phyloP scores from a whole-genome alignment of 345 rosid genomes.

The Linum trigynum region DNA sequence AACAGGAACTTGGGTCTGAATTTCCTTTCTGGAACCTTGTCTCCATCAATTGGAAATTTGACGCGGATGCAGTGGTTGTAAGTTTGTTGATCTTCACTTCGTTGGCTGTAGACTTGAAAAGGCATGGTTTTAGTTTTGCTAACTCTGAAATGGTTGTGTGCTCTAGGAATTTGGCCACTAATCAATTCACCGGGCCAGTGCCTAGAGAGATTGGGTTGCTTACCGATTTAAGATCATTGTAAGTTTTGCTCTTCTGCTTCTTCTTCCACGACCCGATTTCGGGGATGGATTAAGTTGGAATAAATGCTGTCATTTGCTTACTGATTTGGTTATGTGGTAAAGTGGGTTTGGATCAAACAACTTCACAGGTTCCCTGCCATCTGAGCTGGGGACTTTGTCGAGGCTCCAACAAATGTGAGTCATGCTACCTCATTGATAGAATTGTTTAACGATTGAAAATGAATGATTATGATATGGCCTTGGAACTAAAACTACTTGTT shows the following conservation, averaged over 20 bases:
- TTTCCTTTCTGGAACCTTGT: constrained; percentile 38
- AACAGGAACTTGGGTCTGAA: constrained; percentile 40
- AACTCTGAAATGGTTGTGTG: background rate
- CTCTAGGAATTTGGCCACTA: constrained; percentile 24
- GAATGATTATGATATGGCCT: background rate
- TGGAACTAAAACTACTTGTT: background rate
- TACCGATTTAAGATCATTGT: constrained; percentile 9
- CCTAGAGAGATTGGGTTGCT: constrained; percentile 1
- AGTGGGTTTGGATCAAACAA: constrained; percentile 47
- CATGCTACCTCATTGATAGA: background rate
- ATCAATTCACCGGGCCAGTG: constrained; percentile 5
- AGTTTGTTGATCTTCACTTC: constrained; percentile 9
- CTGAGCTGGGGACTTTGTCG: constrained; percentile 45
- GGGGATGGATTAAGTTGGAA: background rate
- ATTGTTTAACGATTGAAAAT: background rate
- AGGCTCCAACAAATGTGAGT: constrained; percentile 51
- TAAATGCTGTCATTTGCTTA: background rate
- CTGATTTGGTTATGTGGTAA: constrained; percentile 6
- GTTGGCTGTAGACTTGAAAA: too few relatives aligned
- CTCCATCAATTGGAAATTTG: constrained; percentile 40
- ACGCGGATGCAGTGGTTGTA: constrained; percentile 58
- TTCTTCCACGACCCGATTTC: background rate
- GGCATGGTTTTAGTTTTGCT: background rate
- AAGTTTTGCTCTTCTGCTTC: background rate
- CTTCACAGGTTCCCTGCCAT: constrained; percentile 60